Evolutionary conservation across 805 yeast genomes (phyloP), one percentile per base, ranked within the genome.

Genomic region (Ogataea nitratoaversa): DNA sequence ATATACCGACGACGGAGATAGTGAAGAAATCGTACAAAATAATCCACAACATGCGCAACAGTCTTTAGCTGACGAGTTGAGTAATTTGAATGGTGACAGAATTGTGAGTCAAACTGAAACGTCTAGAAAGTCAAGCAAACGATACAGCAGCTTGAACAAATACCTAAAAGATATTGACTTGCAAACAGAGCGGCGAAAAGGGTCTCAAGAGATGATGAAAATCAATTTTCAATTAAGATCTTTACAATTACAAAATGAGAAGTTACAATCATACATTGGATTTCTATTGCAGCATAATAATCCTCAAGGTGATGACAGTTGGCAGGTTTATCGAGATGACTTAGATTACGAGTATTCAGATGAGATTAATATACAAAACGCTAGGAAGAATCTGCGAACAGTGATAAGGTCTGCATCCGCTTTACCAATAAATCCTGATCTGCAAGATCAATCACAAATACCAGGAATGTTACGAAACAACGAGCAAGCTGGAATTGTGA

Each of bases 261-360:
- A 76, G 50, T 61, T 76, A 28, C 63, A 74, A 41, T 73, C 79
- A 28, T 76, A 74, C 50, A 76, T 76, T 54, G 81, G 81, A 8
- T 76, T 74, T 46, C 71, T 75, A 44, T 59, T 74, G 35, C 81
- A 76, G 49, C 71, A 73, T 47, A 66, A 46, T 14, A 45, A 47
- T 8, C 34, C 31, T 14, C 41, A 41, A 17, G 44, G 35, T 58
- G 56, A 68, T 43, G 56, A 66, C 34, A 36, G 40, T 11, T 24
- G 39, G 14, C 31, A 40, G 11, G 37, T 42, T 22, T 48, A 38
- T 39, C 52, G 46, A 41, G 53, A 48, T 13, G 38, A 50, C 18
- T n/a, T 46, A 22, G 56, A 55, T 29, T 54, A 53, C 38, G 78
- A 74, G 50, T 74, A 75, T 50, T 73, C 78, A 2, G 82, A 76